phyloP scores from a whole-genome alignment of 192 early-diverging fungal genomes.

The Backusella circina region DNA sequence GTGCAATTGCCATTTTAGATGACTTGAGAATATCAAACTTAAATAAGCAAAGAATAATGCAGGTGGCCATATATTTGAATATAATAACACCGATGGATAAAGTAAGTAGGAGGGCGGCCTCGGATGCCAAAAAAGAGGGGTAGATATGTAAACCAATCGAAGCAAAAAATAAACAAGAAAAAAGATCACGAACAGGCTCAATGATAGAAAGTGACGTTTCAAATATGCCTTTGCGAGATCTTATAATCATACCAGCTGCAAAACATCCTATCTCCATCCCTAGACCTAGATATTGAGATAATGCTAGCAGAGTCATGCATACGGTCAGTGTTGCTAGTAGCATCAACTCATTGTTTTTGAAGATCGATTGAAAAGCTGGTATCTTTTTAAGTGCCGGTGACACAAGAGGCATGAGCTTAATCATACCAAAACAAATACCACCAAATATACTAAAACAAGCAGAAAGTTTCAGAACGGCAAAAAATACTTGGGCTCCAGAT shows the following conservation, averaged over 20 bases:
- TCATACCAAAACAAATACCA: constrained; percentile 26
- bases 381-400: background rate
- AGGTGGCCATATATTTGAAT: constrained; percentile 44
- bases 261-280: constrained; percentile 57
- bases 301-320: constrained; percentile 38
- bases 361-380: constrained; percentile 3
- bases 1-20: constrained; percentile 42
- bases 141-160: constrained; percentile 58
- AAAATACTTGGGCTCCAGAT: constrained; percentile 36
- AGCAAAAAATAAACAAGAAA: constrained; percentile 57
- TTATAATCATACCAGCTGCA: constrained; percentile 53
- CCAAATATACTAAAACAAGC: constrained; percentile 38
- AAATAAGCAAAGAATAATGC: constrained; percentile 39
- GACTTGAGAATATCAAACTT: constrained; percentile 30
- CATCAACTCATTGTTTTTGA: constrained; percentile 38
- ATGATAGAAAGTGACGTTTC: constrained; percentile 36
- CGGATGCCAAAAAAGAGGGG: constrained; percentile 47
- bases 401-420: constrained; percentile 9
- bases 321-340: constrained; percentile 41
- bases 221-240: constrained; percentile 35
- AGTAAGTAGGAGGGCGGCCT: constrained; percentile 40
- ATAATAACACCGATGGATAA: constrained; percentile 39
- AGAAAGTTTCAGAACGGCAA: constrained; percentile 25
- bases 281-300: constrained; percentile 40
- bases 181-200: constrained; percentile 50